phyloP scores from a whole-genome alignment of 768 basidiomycete species.

The Termitomyces eurrhizus region DNA sequence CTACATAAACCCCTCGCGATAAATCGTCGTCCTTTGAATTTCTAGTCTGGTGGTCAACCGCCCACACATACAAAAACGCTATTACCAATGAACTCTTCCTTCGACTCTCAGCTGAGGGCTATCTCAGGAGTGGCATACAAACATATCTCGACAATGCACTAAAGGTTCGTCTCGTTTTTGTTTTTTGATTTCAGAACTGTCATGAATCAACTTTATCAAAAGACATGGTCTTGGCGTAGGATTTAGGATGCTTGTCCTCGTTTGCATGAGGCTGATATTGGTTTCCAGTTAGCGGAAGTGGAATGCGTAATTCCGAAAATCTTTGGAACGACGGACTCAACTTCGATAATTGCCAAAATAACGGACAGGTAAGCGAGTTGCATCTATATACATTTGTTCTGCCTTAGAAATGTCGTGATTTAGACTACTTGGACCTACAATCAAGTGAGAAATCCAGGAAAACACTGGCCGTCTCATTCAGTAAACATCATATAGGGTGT shows the following conservation, averaged over 20 bases:
- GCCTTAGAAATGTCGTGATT: not conserved
- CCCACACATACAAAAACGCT: slow-evolving; percentile 54
- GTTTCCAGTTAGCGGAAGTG: slow-evolving; percentile 33
- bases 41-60: slow-evolving; percentile 55
- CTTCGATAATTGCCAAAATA: slow-evolving; percentile 33
- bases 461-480: not conserved
- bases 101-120: slow-evolving; percentile 45
- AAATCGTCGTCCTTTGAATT: not conserved
- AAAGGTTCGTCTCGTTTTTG: slow-evolving; percentile 26
- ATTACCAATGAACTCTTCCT: slow-evolving; percentile 60
- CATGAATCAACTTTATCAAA: not conserved
- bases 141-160: slow-evolving; percentile 46
- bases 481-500: slow-evolving; percentile 35
- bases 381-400: not conserved
- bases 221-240: slow-evolving; percentile 37
- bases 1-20: not conserved
- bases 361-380: slow-evolving; percentile 32
- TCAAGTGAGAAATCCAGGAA: slow-evolving; percentile 30
- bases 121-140: slow-evolving; percentile 31
- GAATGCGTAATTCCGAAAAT: slow-evolving; percentile 42
- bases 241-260: not conserved
- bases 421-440: slow-evolving; percentile 61
- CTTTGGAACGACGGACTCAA: slow-evolving; percentile 45
- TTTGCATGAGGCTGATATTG: not conserved
- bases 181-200: not conserved